Evolutionary conservation across 495 filamentous ascomycete genomes (phyloP).

Genomic region (Geopyxis carbonaria): DNA sequence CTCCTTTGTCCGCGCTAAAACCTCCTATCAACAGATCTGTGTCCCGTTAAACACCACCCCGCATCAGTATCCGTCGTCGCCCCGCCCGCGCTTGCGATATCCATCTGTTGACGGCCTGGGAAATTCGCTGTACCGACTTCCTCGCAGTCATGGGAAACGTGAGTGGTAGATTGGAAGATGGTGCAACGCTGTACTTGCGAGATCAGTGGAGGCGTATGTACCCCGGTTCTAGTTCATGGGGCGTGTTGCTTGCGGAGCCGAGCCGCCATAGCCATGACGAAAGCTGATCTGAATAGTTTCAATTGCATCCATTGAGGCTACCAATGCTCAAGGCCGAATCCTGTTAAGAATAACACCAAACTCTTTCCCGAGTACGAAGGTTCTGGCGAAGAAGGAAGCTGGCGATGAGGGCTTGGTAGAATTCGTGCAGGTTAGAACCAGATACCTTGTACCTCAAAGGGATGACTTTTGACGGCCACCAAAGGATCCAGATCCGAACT

Average conservation of each 20-base stretch:
- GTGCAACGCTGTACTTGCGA: conserved; percentile 62
- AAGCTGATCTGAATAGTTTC: conserved; percentile 42
- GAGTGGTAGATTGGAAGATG: conserved; percentile 77
- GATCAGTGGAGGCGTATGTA: conserved; percentile 69
- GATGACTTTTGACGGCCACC: not conserved
- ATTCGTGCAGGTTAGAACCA: conserved; percentile 62
- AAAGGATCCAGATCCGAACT: conserved; percentile 62
- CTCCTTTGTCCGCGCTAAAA: too few relatives aligned
- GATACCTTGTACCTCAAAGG: not conserved
- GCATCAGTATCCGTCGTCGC: too few relatives aligned
- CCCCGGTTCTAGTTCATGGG: conserved; percentile 5
- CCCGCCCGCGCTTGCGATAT: too few relatives aligned
- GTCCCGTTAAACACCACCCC: too few relatives aligned
- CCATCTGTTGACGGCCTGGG: too few relatives aligned
- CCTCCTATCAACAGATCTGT: too few relatives aligned
- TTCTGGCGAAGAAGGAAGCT: conserved; percentile 53
- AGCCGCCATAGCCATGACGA: conserved; percentile 1
- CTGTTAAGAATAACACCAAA: conserved; percentile 71
- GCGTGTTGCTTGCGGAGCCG: not conserved
- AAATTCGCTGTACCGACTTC: too few relatives aligned
- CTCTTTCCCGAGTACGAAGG: conserved; percentile 68
- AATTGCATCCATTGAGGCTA: conserved; percentile 62
- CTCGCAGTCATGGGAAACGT: conserved; percentile 64
- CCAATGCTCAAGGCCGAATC: conserved; percentile 54
- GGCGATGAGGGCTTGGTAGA: conserved; percentile 65